Percentiles rank a stretch among this genome's conserved stretches.
These are phyloP conservation scores for Erodium texanum DNA, from an alignment of 441 rosid genomes.

Conservation along the genomic window DNA sequence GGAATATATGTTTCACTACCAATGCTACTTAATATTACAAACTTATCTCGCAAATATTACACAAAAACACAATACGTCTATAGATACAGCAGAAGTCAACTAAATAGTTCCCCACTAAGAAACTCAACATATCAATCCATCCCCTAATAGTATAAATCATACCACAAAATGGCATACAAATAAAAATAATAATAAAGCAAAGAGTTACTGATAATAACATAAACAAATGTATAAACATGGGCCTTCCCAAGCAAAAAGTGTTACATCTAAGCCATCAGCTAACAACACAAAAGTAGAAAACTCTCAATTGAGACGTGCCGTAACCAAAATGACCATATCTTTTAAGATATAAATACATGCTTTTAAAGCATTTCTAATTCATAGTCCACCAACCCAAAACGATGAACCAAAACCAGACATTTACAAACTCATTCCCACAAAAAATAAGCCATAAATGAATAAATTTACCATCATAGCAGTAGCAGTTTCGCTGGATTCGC, in stretches of 20 bases:
- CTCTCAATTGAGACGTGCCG: neutral
- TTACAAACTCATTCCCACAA: neutral
- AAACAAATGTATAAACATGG: neutral
- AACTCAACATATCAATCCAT: neutral
- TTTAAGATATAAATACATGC: no score
- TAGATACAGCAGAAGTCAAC: neutral
- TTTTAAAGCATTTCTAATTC: neutral
- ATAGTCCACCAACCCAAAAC: neutral
- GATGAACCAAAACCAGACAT: neutral
- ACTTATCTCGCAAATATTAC: neutral
- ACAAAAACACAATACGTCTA: neutral
- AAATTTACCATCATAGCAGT: conserved; percentile 40
- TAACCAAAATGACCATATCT: neutral
- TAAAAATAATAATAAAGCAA: neutral
- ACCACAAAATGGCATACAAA: neutral
- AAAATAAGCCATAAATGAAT: neutral
- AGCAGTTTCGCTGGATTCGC: conserved; percentile 45
- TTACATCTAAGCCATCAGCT: neutral
- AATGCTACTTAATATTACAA: neutral
- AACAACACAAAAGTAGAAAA: neutral
- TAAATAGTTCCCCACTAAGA: neutral
- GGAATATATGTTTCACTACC: neutral
- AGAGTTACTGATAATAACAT: neutral
- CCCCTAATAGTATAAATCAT: neutral
- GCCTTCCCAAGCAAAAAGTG: neutral